A percentile compares a stretch with the other conserved stretches of the same genome.
Evolutionary conservation across 2,329 filamentous ascomycete species (phyloP).

Genomic region (Lizonia empirigonia): DNA sequence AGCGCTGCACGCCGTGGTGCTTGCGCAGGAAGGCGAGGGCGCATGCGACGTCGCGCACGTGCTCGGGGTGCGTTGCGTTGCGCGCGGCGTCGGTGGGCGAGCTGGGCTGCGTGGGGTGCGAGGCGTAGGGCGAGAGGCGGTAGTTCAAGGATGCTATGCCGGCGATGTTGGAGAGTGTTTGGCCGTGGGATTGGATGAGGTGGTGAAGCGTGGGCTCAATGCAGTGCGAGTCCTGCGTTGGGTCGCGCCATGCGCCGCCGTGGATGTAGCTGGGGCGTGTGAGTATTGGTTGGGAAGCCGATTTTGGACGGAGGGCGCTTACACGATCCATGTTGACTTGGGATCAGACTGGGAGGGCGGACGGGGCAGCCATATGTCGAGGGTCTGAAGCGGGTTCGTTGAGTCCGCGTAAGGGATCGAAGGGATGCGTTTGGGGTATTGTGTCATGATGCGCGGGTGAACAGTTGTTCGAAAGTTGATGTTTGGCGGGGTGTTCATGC

Average conservation of each 20-base stretch:
- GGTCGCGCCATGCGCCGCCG: constrained; percentile 58
- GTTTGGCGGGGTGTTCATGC: constrained; percentile 25
- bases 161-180: constrained; percentile 50
- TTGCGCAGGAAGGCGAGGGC: constrained; percentile 59
- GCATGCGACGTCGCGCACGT: constrained; percentile 62
- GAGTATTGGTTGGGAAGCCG: background rate
- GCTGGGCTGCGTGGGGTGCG: constrained; percentile 53
- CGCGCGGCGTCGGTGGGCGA: constrained; percentile 55
- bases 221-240: constrained; percentile 46
- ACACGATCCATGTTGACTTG: constrained; percentile 45
- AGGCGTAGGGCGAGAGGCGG: constrained; percentile 61
- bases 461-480: constrained; percentile 4
- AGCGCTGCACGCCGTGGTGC: constrained; percentile 54
- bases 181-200: constrained; percentile 37
- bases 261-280: constrained; percentile 51
- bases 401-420: constrained; percentile 37
- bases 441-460: constrained; percentile 24
- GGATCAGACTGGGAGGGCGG: constrained; percentile 28
- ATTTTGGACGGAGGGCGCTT: constrained; percentile 15
- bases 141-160: constrained; percentile 70
- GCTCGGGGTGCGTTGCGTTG: constrained; percentile 63
- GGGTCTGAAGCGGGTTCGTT: constrained; percentile 47
- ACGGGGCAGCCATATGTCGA: constrained; percentile 51
- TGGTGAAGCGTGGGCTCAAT: constrained; percentile 47
- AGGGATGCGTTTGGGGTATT: constrained; percentile 25